Conservation (phyloP, 148 eudicot species). For the Vaccinium macrocarpon region DNA sequence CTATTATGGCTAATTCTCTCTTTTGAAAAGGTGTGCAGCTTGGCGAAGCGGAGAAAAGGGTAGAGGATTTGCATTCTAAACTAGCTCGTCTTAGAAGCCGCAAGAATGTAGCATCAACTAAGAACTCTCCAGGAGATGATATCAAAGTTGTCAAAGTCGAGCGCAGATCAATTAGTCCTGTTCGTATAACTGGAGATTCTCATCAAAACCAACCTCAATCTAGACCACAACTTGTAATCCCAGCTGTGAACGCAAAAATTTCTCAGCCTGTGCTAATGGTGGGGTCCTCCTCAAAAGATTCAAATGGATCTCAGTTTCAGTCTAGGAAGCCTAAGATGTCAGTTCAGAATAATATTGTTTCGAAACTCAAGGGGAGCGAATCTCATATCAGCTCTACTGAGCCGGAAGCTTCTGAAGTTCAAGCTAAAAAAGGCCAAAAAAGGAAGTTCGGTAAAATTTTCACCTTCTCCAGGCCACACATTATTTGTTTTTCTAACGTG, state of each 20-base stretch:
- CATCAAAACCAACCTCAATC: slow-evolving; percentile 35
- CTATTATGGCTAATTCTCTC: slow-evolving; percentile 20
- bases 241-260: slow-evolving; percentile 35
- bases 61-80: slow-evolving; percentile 58
- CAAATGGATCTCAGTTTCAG: slow-evolving; percentile 30
- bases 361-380: slow-evolving; percentile 42
- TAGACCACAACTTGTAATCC: slow-evolving; percentile 60
- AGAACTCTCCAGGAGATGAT: slow-evolving; percentile 26
- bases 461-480: slow-evolving; percentile 8
- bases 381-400: slow-evolving; percentile 35
- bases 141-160: slow-evolving; percentile 38
- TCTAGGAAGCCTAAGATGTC: slow-evolving; percentile 19
- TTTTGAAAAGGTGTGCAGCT: slow-evolving; percentile 47
- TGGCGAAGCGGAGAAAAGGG: slow-evolving; percentile 62
- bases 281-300: slow-evolving; percentile 33
- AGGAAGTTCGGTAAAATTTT: slow-evolving; percentile 65
- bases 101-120: slow-evolving; percentile 26
- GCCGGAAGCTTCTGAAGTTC: slow-evolving; percentile 37
- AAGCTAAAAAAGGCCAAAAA: slow-evolving; percentile 51
- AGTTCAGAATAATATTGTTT: slow-evolving; percentile 26
- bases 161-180: slow-evolving; percentile 47
- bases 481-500: slow-evolving; percentile 10
- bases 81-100: slow-evolving; percentile 60
- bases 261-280: slow-evolving; percentile 33
- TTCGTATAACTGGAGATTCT: slow-evolving; percentile 30